A percentile compares a stretch with the other conserved stretches of the same genome.
Evolutionary conservation across 805 yeast species (phyloP).

Genomic region (Saccharomyces jurei): DNA sequence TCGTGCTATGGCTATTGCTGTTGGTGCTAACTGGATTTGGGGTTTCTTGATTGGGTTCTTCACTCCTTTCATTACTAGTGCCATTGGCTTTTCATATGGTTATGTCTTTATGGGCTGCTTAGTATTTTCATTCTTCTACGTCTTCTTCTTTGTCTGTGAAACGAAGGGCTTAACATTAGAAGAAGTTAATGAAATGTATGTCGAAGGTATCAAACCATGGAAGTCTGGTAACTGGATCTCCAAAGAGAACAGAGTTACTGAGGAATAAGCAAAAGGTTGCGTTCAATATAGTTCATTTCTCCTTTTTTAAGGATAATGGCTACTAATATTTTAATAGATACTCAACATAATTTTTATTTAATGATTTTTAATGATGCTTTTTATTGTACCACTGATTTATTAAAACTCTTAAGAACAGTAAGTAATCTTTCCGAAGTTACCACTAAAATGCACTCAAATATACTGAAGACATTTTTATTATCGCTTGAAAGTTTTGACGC

Average conservation of each 20-base stretch:
- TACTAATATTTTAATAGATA: not conserved
- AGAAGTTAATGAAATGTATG: constrained; percentile 61
- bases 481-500: too few species aligned
- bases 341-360: not conserved
- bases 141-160: constrained; percentile 62
- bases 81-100: constrained; percentile 64
- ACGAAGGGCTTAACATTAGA: constrained; percentile 75
- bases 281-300: not conserved
- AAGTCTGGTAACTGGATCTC: constrained; percentile 44
- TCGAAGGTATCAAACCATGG: constrained; percentile 36
- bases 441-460: too few species aligned
- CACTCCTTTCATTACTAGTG: constrained; percentile 61
- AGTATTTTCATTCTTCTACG: constrained; percentile 49
- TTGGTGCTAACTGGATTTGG: constrained; percentile 60
- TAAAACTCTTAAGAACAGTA: too few species aligned
- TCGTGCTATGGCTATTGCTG: constrained; percentile 49
- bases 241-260: constrained; percentile 12
- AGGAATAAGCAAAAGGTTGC: not conserved
- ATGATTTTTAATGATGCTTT: not conserved
- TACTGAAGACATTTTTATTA: too few species aligned
- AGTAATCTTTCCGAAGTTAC: not conserved
- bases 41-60: constrained; percentile 59
- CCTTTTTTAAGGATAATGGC: not conserved
- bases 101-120: constrained; percentile 52
- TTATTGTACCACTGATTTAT: not conserved